Base-by-base conservation (phyloP, 129 eudicot genomes). In the Saussurea involucrata region DNA sequence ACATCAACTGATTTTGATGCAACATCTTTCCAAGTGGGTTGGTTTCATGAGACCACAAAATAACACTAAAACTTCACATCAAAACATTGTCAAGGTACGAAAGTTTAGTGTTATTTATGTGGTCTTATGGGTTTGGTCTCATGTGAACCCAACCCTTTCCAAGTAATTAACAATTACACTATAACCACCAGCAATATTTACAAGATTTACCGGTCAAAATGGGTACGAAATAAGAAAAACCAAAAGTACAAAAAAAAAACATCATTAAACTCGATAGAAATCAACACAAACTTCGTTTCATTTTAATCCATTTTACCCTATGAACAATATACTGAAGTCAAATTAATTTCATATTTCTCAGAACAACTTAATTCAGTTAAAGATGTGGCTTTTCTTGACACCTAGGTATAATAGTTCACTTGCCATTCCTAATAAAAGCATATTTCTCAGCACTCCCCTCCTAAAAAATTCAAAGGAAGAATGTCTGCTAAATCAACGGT, bases 401-500 rank as follows among this genome's bases (percentile, higher is more conserved):
- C 17, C 22, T 53, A 17, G 61, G 8, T 17, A 53, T 15, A 49
- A 49, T 4, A 15, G 18, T n/a, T 49, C 17, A 15, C 58, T n/a
- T 53, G 61, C 61, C 61, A 53, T 37, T 17, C 73, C 73, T 21
- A 42, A 7, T 34, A 68, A 68, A 68, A 15, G n/a, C 33, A 13
- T 3, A 24, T 4, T 5, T 37, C n/a, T 69, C 74, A 69, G 65
- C 73, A 63, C 37, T 65, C 72, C 67, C 27, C 57, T 44, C 66
- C 21, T 21, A n/a, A 17, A 60, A 63, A 42, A 33, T 74, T 21
- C 24, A 34, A 24, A 44, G 27, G 36, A 71, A 63, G 72, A 71
- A 77, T 57, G 76, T 70, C 46, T n/a, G 65, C 75, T 66, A 80
- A 67, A 28, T 68, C 80, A 60, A 69, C 18, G 25, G 71, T 58